Evolutionary conservation across 345 rosid genomes (phyloP).

Genomic region (Euphorbia tirucalli): DNA sequence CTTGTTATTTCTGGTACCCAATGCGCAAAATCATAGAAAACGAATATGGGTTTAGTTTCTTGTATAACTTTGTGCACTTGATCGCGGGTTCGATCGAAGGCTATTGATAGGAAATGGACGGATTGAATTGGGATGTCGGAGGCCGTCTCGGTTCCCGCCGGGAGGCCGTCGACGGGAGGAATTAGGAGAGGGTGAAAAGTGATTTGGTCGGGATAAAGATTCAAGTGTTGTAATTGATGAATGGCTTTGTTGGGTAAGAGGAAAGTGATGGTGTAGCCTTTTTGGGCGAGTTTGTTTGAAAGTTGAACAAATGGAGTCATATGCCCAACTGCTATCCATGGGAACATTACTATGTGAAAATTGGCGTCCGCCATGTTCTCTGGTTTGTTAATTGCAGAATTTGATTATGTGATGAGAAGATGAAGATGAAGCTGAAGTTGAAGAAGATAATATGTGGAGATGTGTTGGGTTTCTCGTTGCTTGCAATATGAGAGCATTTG

Average conservation of each 20-base stretch:
- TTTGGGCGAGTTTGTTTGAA: constrained; percentile 19
- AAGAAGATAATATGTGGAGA: too few relatives aligned
- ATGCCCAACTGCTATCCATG: constrained; percentile 24
- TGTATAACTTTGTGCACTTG: background rate
- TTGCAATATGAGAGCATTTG: too few relatives aligned
- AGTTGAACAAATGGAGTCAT: constrained; percentile 23
- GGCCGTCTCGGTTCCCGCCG: constrained; percentile 11
- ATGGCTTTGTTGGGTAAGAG: constrained; percentile 6
- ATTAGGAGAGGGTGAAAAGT: constrained; percentile 17
- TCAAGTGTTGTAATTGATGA: constrained; percentile 2
- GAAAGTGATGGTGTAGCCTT: constrained; percentile 15
- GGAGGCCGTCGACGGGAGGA: constrained; percentile 22
- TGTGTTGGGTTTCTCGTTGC: too few relatives aligned
- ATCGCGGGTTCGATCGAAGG: constrained; percentile 16
- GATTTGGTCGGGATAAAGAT: constrained; percentile 12
- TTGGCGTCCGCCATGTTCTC: background rate
- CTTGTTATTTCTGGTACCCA: constrained; percentile 14
- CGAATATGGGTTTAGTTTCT: background rate
- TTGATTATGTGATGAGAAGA: background rate
- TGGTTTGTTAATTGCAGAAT: too few relatives aligned
- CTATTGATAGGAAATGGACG: background rate
- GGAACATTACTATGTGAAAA: constrained; percentile 6
- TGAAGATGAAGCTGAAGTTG: too few relatives aligned
- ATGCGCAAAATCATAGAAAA: constrained; percentile 11
- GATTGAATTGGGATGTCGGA: constrained; percentile 8